These are phyloP conservation scores for Thielaviopsis ethacetica DNA, from an alignment of 2,329 filamentous ascomycete genomes.

Conservation along the genomic window DNA sequence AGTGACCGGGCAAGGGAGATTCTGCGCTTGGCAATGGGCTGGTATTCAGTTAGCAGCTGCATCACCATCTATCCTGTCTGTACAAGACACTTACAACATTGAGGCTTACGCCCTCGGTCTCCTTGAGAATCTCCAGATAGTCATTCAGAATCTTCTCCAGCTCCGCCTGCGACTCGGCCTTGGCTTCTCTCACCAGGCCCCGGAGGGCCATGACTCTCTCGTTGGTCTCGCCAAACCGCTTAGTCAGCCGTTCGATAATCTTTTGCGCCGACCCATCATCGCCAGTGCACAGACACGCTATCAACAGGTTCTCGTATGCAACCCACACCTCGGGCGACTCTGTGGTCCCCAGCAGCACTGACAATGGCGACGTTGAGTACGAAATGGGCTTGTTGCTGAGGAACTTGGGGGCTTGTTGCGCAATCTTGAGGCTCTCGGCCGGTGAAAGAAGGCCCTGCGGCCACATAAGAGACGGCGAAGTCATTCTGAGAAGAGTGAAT, in stretches of 20 bases:
- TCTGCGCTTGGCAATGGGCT: constrained; percentile 75
- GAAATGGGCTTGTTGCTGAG: constrained; percentile 36
- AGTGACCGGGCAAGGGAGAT: constrained; percentile 65
- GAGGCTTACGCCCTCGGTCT: constrained; percentile 41
- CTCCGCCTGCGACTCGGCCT: constrained; percentile 47
- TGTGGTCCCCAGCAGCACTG: constrained; percentile 34
- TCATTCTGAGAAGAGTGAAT: constrained; percentile 15
- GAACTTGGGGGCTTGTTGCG: constrained; percentile 43
- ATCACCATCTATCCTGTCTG: constrained; percentile 1
- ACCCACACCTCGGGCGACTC: constrained; percentile 74
- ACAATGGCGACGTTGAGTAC: constrained; percentile 36
- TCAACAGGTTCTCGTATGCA: constrained; percentile 70
- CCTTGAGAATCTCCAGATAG: constrained; percentile 57
- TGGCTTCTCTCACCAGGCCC: constrained; percentile 73
- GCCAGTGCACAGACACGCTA: constrained; percentile 69
- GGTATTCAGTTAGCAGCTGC: constrained; percentile 17
- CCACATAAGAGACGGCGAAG: constrained; percentile 37
- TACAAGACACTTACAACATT: constrained; percentile 50
- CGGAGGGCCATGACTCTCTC: constrained; percentile 72
- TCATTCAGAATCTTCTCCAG: constrained; percentile 55
- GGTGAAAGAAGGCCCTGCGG: constrained; percentile 41
- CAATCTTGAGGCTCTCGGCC: constrained; percentile 36
- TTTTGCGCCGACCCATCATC: constrained; percentile 63
- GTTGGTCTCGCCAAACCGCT: constrained; percentile 69
- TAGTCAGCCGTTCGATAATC: constrained; percentile 58